These are phyloP conservation scores for Mimosa pudica DNA, from an alignment of 306 rosid genomes.

Conservation along the genomic window DNA sequence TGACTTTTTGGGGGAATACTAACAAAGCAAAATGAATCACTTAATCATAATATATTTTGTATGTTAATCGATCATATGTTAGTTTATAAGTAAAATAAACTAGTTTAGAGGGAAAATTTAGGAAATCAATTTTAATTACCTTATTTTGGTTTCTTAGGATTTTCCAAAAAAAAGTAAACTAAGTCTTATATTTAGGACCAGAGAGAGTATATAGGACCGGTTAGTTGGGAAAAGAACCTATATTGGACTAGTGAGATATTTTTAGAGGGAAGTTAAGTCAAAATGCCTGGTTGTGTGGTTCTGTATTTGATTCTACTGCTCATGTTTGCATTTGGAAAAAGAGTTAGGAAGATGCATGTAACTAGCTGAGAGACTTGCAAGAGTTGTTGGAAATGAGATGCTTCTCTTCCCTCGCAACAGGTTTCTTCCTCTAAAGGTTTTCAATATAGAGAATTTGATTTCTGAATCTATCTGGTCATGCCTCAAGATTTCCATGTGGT, in stretches of 20 bases:
- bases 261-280: background rate
- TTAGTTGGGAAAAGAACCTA: background rate
- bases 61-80: too few species aligned
- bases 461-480: background rate
- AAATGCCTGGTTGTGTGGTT: background rate
- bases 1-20: too few species aligned
- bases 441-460: background rate
- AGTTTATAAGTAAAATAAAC: too few species aligned
- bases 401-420: background rate
- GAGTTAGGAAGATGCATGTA: background rate
- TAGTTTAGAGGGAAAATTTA: too few species aligned
- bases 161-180: too few species aligned
- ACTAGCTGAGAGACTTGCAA: background rate
- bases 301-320: background rate
- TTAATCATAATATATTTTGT: too few species aligned
- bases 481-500: background rate
- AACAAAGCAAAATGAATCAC: too few species aligned
- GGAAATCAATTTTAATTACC: too few species aligned
- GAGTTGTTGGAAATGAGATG: background rate
- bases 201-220: background rate
- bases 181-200: too few species aligned
- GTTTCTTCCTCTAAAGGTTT: background rate
- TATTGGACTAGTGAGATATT: background rate
- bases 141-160: too few species aligned
- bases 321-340: background rate